A percentile compares a stretch with the other conserved stretches of the same genome.
Conservation (phyloP, 495 filamentous ascomycete species). For the Aspergillus bridgeri region DNA sequence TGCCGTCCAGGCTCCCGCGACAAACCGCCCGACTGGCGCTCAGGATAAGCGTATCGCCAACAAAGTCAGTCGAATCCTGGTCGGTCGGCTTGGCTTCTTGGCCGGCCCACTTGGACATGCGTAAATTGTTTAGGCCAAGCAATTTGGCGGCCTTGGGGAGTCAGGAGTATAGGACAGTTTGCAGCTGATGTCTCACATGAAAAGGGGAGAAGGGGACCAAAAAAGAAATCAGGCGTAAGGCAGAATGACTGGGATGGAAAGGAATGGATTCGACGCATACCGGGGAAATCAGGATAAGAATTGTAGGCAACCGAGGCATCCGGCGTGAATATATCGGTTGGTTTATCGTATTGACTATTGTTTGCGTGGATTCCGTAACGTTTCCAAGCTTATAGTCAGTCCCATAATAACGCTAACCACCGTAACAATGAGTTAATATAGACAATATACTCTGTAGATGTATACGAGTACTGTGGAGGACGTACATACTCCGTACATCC, state of each 20-base stretch:
- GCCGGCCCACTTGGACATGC: conserved; percentile 10
- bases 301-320: too few species aligned
- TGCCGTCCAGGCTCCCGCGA: conserved; percentile 3
- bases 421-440: too few species aligned
- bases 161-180: conserved; percentile 18
- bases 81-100: conserved; percentile 23
- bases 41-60: conserved; percentile 43
- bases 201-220: conserved; percentile 1
- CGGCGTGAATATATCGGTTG: too few species aligned
- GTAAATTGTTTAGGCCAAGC: conserved; percentile 15
- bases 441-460: too few species aligned
- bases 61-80: conserved; percentile 29
- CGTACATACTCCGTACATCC: background rate
- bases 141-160: background rate
- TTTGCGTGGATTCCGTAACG: too few species aligned
- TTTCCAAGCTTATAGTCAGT: too few species aligned
- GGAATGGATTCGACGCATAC: too few species aligned
- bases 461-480: too few species aligned
- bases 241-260: too few species aligned
- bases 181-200: conserved; percentile 38
- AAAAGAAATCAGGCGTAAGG: background rate
- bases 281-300: too few species aligned
- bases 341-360: too few species aligned
- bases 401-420: too few species aligned
- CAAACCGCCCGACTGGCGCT: conserved; percentile 14